Evolutionary conservation across 768 basidiomycete species (phyloP).

Genomic region (Leccinum barrowsii): DNA sequence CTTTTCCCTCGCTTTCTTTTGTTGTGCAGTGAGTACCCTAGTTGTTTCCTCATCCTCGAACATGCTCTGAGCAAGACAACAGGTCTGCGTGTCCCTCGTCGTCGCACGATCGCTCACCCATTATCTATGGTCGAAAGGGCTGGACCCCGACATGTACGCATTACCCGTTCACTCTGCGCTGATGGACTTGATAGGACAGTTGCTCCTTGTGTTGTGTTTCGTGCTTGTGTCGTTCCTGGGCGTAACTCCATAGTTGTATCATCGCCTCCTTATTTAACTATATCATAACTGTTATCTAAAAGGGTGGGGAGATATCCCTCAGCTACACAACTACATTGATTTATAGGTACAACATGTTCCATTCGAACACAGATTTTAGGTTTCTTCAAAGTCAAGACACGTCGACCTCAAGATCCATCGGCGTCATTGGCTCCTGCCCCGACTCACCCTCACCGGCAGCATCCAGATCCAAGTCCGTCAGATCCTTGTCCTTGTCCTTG

Average conservation of each 20-base stretch:
- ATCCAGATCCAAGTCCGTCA: slow-evolving; percentile 31
- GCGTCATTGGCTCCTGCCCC: slow-evolving; percentile 34
- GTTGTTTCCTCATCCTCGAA: neutral
- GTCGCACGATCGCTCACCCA: slow-evolving; percentile 66
- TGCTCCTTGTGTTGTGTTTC: slow-evolving; percentile 75
- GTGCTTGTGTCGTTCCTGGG: slow-evolving; percentile 55
- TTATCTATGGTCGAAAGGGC: slow-evolving; percentile 70
- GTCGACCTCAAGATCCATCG: slow-evolving; percentile 37
- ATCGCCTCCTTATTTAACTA: neutral
- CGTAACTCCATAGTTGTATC: slow-evolving; percentile 9
- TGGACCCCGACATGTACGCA: slow-evolving; percentile 91
- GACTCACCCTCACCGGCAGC: slow-evolving; percentile 29
- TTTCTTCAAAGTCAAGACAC: slow-evolving; percentile 35
- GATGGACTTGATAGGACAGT: slow-evolving; percentile 81
- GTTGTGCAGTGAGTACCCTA: slow-evolving; percentile 59
- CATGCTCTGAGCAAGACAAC: neutral
- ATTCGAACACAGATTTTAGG: slow-evolving; percentile 23
- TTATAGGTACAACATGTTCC: neutral
- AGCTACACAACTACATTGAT: neutral
- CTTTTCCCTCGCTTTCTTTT: slow-evolving; percentile 68
- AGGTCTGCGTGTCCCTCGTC: slow-evolving; percentile 71
- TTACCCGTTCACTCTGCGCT: slow-evolving; percentile 89
- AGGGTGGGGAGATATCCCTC: neutral
- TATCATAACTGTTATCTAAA: neutral
- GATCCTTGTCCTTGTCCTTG: slow-evolving; percentile 16